Conservation (phyloP, 257 asterid genomes). For the Pogostemon cablin region DNA sequence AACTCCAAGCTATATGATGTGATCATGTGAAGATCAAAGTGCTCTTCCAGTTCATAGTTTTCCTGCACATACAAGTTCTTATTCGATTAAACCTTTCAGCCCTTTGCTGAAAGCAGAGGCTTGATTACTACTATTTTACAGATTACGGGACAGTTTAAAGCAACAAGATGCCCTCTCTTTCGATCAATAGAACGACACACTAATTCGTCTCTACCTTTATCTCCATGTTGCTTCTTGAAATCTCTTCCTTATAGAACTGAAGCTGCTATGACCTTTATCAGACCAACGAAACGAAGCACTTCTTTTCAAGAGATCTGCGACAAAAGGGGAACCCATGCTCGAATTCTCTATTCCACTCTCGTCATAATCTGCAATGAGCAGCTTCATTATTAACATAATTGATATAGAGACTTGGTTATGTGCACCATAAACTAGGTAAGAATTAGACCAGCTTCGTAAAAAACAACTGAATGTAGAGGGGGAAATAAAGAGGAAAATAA, state of each 20-base stretch:
- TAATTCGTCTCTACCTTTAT: slow-evolving; percentile 16
- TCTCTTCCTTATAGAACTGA: slow-evolving; percentile 76
- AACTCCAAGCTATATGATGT: too few relatives aligned
- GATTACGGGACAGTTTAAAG: background rate
- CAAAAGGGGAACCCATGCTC: slow-evolving; percentile 61
- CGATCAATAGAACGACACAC: background rate
- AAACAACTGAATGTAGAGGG: background rate
- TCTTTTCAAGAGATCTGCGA: slow-evolving; percentile 65
- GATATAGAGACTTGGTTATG: background rate
- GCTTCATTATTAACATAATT: background rate
- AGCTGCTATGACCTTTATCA: slow-evolving; percentile 77
- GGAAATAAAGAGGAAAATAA: too few relatives aligned
- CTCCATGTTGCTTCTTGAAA: slow-evolving; percentile 72
- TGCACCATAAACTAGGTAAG: background rate
- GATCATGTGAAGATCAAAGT: too few relatives aligned
- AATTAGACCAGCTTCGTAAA: slow-evolving; percentile 1
- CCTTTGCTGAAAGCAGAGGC: slow-evolving; percentile 6
- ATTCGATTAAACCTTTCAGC: background rate
- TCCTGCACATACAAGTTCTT: background rate
- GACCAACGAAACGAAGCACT: slow-evolving; percentile 77
- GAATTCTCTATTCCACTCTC: slow-evolving; percentile 56
- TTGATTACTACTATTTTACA: background rate
- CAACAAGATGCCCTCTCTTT: too few relatives aligned
- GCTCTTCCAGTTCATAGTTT: background rate
- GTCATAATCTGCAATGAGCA: slow-evolving; percentile 59